Base-by-base conservation (phyloP, 257 asterid genomes). In the Solanum clarkiae region DNA sequence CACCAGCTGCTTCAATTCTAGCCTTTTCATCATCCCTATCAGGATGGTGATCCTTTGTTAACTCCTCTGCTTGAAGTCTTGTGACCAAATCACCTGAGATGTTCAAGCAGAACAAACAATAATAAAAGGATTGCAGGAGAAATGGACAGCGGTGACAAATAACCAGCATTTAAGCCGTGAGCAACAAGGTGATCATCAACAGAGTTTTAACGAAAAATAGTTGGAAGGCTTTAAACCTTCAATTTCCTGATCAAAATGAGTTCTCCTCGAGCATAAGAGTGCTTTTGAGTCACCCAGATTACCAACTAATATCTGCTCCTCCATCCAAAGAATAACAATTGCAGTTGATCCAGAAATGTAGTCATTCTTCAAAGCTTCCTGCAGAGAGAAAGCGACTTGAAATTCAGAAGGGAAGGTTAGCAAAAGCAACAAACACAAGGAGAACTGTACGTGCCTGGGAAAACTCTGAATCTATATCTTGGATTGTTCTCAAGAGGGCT, bases 211-310 rank as follows among this genome's bases (percentile, higher is more conserved):
- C 6, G 24, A 77, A 51, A 45, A 77, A 77, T 68, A 51, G 53
- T 42, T 20, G 55, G 56, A 57, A 88, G 16, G 15, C 29, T 79
- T 79, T 51, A 72, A 26, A 90, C 98, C 92, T 94, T 89, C 60
- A 66, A 79, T 66, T 83, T 86, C 87, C 36, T 62, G 57, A 87
- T 79, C 79, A 82, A 90, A 42, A 47, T 57, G 87, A 57, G 36
- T 80, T 87, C 24, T 84, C 20, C 56, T 84, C 36, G 94, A 90
- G 90, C 97, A 95, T 55, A 94, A 42, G 74, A 94, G 80, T 47
- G 98, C 95, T 90, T 93, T 94, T 9, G 98, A 95, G 86, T 95
- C 98, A 10, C 98, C 97, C 42, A 94, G 86, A 22, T 87, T 89
- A 49, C 92, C 96, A 26, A 91, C 91, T 40, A 93, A 90, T 88